Evolutionary conservation across 1,284 basidiomycete genomes (phyloP).

Genomic region (Cronartium quercuum): DNA sequence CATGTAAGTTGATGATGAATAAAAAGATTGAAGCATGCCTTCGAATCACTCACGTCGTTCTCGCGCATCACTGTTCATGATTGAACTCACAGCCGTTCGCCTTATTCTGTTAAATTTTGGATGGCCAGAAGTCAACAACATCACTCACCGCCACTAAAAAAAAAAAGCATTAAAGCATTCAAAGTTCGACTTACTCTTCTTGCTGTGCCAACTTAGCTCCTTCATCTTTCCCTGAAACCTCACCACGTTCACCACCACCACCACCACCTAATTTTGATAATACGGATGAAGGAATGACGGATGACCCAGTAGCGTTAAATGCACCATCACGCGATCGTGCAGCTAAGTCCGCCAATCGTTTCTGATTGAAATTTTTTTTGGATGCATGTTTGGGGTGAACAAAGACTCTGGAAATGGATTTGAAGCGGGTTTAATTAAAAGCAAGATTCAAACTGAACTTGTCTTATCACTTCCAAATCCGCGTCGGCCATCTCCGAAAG

Average conservation of each 20-base stretch:
- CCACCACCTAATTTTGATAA: constrained; percentile 39
- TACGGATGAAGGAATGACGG: constrained; percentile 19
- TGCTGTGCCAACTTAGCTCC: constrained; percentile 47
- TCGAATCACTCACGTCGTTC: constrained; percentile 29
- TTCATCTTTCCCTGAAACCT: constrained; percentile 52
- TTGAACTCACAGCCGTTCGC: constrained; percentile 34
- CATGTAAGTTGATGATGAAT: constrained; percentile 15
- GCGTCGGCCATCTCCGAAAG: constrained; percentile 47
- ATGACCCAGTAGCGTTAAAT: not conserved
- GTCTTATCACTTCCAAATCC: constrained; percentile 49
- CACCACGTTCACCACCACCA: constrained; percentile 56
- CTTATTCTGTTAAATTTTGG: constrained; percentile 8
- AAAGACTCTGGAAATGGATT: not conserved
- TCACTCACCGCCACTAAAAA: not conserved
- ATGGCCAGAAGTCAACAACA: not conserved
- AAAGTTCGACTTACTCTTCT: constrained; percentile 67
- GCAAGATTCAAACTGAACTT: constrained; percentile 41
- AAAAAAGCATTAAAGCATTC: constrained; percentile 64
- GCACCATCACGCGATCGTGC: not conserved
- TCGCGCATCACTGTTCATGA: constrained; percentile 33
- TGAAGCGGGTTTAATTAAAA: not conserved
- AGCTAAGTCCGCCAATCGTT: constrained; percentile 33
- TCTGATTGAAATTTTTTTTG: constrained; percentile 4
- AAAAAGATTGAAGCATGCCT: no score
- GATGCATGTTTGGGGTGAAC: not conserved